Base-by-base conservation (phyloP, 305 asterid genomes). In the Fraxinus albicans region DNA sequence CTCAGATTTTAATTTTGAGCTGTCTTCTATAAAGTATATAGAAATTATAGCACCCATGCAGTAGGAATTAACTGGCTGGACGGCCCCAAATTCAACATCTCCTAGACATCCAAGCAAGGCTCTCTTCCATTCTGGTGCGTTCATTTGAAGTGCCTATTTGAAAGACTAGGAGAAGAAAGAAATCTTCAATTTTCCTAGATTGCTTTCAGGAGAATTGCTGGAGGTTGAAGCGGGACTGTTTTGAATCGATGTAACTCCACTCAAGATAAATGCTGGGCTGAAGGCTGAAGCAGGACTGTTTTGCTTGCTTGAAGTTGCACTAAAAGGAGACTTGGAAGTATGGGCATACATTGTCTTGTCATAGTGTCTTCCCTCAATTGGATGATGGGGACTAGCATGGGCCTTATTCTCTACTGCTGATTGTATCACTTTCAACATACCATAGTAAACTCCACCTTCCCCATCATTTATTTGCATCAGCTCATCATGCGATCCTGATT, bases 71-170 rank as follows among this genome's bases (percentile, higher is more conserved):
- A 86, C 79, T 0, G 95, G 91, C 63, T 80, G 89, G 42, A 89
- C 78, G 0, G 89, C 87, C 25, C 97, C 97, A 5, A 89, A 89
- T 1, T 76, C 76, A 19, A 86, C 53, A 13, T 96, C 90, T 44
- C 97, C 96, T 8, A 87, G 8, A 60, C 88, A 89, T 12, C 96
- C 97, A 42, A 93, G 86, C 67, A 89, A 40, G 19, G 91, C 86
- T n/a, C 86, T 83, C 31, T 88, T 90, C 97, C 97, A 93, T 76
- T 93, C 94, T 0, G 96, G 93, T 17, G 82, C 85, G 38, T 91
- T 92, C 90, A 93, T 83, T 79, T 86, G 82, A 21, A 93, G 73
- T 83, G 70, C 87, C 80, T 73, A 2, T 72, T 83, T 21, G 92
- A 86, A 77, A 89, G 89, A 40, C 34, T 85, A 0, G 81, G 79